Conservation (phyloP, 2,329 filamentous ascomycete genomes). For the Fusarium goolgardi region DNA sequence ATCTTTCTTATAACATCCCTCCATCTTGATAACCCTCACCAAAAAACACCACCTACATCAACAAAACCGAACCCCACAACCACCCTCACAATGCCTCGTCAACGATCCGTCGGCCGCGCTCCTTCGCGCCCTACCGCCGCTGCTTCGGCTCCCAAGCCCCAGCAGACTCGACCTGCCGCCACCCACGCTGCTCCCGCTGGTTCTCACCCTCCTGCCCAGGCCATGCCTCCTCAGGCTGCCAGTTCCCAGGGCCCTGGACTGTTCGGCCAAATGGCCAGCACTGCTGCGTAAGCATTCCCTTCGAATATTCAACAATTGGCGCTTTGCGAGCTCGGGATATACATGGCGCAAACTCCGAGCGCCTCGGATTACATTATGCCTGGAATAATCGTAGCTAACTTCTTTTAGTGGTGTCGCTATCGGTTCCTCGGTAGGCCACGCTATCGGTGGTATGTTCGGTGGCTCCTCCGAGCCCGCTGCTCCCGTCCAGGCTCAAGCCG, state of each 20-base stretch:
- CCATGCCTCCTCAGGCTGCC: constrained; percentile 46
- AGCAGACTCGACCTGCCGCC: constrained; percentile 76
- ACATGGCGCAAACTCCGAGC: constrained; percentile 14
- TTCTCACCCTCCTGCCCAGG: constrained; percentile 37
- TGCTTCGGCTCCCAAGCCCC: constrained; percentile 65
- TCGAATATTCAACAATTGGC: neutral
- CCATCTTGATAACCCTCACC: constrained; percentile 16
- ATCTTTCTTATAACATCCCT: constrained; percentile 33
- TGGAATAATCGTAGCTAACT: constrained; percentile 39
- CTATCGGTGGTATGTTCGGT: constrained; percentile 90
- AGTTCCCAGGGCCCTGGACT: constrained; percentile 80
- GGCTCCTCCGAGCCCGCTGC: constrained; percentile 68
- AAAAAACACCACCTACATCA: constrained; percentile 14
- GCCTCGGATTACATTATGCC: constrained; percentile 1
- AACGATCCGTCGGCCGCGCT: constrained; percentile 75
- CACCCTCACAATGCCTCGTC: constrained; percentile 75
- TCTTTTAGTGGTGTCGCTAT: constrained; percentile 87
- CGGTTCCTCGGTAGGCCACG: constrained; percentile 94
- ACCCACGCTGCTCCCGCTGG: constrained; percentile 69
- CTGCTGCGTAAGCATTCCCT: constrained; percentile 86
- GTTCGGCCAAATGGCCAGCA: constrained; percentile 97
- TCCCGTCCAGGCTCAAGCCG: constrained; percentile 60
- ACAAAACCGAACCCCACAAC: constrained; percentile 7
- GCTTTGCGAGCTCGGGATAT: neutral
- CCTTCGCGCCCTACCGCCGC: constrained; percentile 75